Conservation (phyloP, 2,329 filamentous ascomycete species). For the Talaromyces sp. region DNA sequence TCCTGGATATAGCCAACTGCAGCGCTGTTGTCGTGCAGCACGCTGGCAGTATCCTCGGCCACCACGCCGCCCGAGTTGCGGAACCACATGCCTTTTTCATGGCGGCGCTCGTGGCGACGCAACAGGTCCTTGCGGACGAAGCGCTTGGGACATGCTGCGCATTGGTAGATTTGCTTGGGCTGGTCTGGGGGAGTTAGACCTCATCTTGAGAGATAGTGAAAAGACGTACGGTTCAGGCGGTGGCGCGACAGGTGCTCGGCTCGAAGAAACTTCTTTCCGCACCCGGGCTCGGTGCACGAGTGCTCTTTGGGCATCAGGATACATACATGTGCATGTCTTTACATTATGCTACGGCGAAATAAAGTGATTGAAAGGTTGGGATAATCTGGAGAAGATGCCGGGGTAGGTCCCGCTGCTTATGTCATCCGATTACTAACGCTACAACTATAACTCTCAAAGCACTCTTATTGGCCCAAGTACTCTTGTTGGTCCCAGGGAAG, state of each 20-base stretch:
- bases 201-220: not conserved
- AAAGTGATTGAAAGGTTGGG: too few species aligned
- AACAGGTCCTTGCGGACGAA: constrained; percentile 22
- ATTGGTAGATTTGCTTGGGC: constrained; percentile 18
- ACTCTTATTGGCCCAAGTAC: too few species aligned
- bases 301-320: constrained; percentile 13
- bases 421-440: not conserved
- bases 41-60: not conserved
- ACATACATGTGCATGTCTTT: too few species aligned
- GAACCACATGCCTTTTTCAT: constrained; percentile 24
- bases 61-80: constrained; percentile 20
- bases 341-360: too few species aligned
- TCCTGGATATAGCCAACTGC: not conserved
- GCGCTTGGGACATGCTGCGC: constrained; percentile 15
- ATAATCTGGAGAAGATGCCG: not conserved
- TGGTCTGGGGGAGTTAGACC: constrained; percentile 1
- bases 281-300: constrained; percentile 15
- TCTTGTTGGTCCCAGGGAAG: too few species aligned
- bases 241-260: constrained; percentile 16
- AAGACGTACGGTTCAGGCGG: constrained; percentile 15
- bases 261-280: constrained; percentile 16
- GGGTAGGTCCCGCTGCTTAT: not conserved
- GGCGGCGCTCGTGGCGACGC: constrained; percentile 21
- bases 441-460: too few species aligned
- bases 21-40: not conserved